A percentile compares a stretch with the other conserved stretches of the same genome.
Evolutionary conservation across 306 rosid genomes (phyloP).

Genomic region (Cucurbita ficifolia): DNA sequence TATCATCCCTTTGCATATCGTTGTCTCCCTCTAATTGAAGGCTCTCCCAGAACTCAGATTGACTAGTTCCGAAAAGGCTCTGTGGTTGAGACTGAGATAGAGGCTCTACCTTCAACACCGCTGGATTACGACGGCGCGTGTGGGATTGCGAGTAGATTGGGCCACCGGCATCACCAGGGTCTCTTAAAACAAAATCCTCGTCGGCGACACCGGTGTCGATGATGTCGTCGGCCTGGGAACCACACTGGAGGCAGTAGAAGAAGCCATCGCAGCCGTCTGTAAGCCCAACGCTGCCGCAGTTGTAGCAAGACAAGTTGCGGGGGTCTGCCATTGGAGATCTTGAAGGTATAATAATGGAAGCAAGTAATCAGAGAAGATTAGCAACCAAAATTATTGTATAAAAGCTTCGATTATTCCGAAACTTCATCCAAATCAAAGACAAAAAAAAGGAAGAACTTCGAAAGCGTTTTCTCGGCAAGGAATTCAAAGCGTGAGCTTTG

Average conservation of each 20-base stretch:
- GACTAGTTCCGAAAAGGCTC: constrained; percentile 7
- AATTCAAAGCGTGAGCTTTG: no score
- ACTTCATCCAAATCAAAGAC: no score
- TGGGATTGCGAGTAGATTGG: constrained; percentile 41
- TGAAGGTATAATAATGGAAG: background rate
- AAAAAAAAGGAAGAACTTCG: no score
- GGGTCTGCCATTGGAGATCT: constrained; percentile 24
- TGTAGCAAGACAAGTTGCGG: constrained; percentile 24
- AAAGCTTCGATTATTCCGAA: no score
- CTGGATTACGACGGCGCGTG: constrained; percentile 21
- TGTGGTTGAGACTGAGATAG: constrained; percentile 36
- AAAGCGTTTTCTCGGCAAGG: no score
- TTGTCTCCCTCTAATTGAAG: constrained; percentile 22
- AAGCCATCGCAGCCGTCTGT: constrained; percentile 42
- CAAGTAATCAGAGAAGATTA: background rate
- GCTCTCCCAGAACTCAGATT: constrained; percentile 22
- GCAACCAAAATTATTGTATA: no score
- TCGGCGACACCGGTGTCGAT: constrained; percentile 50
- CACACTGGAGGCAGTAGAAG: constrained; percentile 53
- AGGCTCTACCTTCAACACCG: constrained; percentile 24
- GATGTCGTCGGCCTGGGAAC: constrained; percentile 36
- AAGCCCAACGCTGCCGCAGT: constrained; percentile 34
- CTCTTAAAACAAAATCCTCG: constrained; percentile 32
- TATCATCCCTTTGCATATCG: constrained; percentile 2
- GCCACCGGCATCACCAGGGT: constrained; percentile 18